Percentiles rank a stretch among this genome's conserved stretches.
These are phyloP conservation scores for Saccharomyces hybrid DNA, from an alignment of 1,139 yeast species.

Conservation along the genomic window DNA sequence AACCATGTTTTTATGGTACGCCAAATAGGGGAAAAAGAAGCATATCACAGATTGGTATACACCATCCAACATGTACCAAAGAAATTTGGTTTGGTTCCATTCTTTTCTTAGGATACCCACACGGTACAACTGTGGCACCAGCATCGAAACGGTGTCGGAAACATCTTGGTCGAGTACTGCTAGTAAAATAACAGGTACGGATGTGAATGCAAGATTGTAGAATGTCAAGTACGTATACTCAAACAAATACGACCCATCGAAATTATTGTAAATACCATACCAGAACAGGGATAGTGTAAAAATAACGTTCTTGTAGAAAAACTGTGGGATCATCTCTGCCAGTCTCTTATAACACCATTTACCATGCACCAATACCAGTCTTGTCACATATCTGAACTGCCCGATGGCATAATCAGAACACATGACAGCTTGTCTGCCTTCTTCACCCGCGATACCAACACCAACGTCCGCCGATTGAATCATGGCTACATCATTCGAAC, in stretches of 20 bases:
- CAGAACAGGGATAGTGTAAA: conserved; percentile 85
- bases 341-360: conserved; percentile 91
- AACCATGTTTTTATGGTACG: conserved; percentile 51
- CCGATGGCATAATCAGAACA: conserved; percentile 96
- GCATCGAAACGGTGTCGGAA: conserved; percentile 63
- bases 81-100: conserved; percentile 72
- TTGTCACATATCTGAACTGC: conserved; percentile 77
- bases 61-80: conserved; percentile 82
- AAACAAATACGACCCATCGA: conserved; percentile 86
- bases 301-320: conserved; percentile 86
- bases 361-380: conserved; percentile 83
- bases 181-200: conserved; percentile 83
- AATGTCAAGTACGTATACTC: conserved; percentile 91
- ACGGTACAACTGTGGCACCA: conserved; percentile 82
- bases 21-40: conserved; percentile 78
- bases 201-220: conserved; percentile 90
- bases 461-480: conserved; percentile 98
- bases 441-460: conserved; percentile 97
- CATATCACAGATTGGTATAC: conserved; percentile 78
- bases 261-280: conserved; percentile 80
- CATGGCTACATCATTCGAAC: conserved; percentile 98
- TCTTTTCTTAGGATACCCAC: conserved; percentile 78
- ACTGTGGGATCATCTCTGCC: conserved; percentile 90
- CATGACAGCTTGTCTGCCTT: conserved; percentile 98
- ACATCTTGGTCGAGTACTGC: conserved; percentile 95